Evolutionary conservation across 805 yeast genomes (phyloP).

Genomic region (Myxozyma kluyveri): DNA sequence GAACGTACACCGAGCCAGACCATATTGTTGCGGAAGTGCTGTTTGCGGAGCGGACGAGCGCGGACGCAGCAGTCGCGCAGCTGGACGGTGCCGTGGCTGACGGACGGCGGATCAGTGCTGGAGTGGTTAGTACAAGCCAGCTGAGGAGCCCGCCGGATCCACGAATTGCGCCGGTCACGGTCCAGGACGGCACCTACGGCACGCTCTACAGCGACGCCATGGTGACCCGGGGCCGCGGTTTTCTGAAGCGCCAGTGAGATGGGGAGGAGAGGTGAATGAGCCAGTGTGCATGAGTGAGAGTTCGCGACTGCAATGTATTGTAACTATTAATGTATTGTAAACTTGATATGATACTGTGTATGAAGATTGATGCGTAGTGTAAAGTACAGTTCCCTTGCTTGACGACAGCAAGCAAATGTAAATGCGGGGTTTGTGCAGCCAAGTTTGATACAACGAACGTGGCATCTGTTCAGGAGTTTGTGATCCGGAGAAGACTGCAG

Average conservation of each 20-base stretch:
- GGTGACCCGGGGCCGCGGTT: slow-evolving; percentile 23
- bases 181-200: slow-evolving; percentile 15
- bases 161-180: slow-evolving; percentile 6
- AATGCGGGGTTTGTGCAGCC: too few relatives aligned
- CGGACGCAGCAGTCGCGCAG: slow-evolving; percentile 37
- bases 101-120: slow-evolving; percentile 35
- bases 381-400: not conserved
- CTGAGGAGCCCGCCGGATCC: slow-evolving; percentile 2
- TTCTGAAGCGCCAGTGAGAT: slow-evolving; percentile 1
- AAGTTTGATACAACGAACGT: not conserved
- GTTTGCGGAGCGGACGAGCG: slow-evolving; percentile 34
- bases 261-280: not conserved
- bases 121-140: slow-evolving; percentile 1
- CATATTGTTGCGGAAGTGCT: slow-evolving; percentile 33
- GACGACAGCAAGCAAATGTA: too few relatives aligned
- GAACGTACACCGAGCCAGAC: slow-evolving; percentile 19
- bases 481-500: too few relatives aligned
- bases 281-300: too few relatives aligned
- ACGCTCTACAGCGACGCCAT: slow-evolving; percentile 21
- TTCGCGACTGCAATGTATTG: too few relatives aligned
- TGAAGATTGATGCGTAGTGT: not conserved
- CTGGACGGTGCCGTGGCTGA: slow-evolving; percentile 51
- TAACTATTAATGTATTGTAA: too few relatives aligned
- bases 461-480: not conserved
- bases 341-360: too few relatives aligned